Evolutionary conservation across 2,329 filamentous ascomycete genomes (phyloP), one percentile per base, ranked within the genome.

Genomic region (Colletotrichum agaves): DNA sequence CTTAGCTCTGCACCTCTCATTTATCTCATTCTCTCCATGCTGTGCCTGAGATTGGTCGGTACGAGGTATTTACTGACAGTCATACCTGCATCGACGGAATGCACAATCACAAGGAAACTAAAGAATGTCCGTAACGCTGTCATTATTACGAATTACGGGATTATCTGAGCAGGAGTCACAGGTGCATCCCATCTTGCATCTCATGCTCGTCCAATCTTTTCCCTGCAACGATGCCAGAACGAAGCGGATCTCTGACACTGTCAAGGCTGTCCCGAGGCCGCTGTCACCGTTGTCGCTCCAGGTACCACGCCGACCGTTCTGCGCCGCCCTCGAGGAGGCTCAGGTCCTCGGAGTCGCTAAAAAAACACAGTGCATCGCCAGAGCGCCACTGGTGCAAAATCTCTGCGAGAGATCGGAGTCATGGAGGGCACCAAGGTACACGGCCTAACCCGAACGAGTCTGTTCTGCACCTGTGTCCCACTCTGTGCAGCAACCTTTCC

Each of bases 361-460:
- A 55, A 55, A 59, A 59, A 27, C 21, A 64, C 61, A 60, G 53
- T 64, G 61, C 61, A 59, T 67, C 39, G 55, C 35, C 27, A 46
- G 27, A 47, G 33, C 53, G 47, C 23, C 55, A 52, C 53, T 50
- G 50, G 63, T 52, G 64, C 64, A 64, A 64, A 55, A 64, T 67
- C 47, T 64, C 39, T 55, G 53, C 52, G 19, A 47, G 37, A 53
- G 59, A 47, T 64, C 46, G 41, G 61, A 65, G 65, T 68, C 61
- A 60, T 65, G 47, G 50, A 53, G 31, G 39, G 47, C 61, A 67
- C 52, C 46, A 53, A 41, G 10, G 17, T 50, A 7, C 39, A 35
- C 46, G 31, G 46, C 33, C 53, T 65, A 68, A 55, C 65, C 65
- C 19, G 33, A 68, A 65, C 35, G 19, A 55, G 61, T 31, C 3